Evolutionary conservation across 139 green algal genomes (phyloP), one percentile per base, ranked within the genome.

Genomic region (Pleodorina starrii): DNA sequence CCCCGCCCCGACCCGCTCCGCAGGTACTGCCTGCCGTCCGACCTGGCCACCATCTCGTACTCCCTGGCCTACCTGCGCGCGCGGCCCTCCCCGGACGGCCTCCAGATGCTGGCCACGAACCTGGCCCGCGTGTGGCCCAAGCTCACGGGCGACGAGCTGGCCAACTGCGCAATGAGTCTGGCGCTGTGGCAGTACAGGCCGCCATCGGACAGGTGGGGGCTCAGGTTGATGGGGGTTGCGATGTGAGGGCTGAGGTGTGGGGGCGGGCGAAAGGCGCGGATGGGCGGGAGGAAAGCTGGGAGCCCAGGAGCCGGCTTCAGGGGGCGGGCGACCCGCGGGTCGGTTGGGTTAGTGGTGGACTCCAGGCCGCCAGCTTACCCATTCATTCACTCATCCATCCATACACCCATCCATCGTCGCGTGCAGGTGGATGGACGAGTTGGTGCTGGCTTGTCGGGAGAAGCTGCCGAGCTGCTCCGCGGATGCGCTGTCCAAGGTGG

Each of bases 61-160:
- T 89, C 84, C 25, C 84, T 89, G 36, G 84, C 84, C 69, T 89
- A 89, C 84, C 84, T 89, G 36, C 69, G 48, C n/a, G 84, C 84
- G 29, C 1, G 32, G 12, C 84, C 84, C 46, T 25, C 48, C 25
- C 68, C 84, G 32, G 69, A 89, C 84, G 50, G 12, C 12, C 69
- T 89, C 17, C 25, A 43, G 9, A 35, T 83, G 68, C 50, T 89
- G 36, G 69, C 69, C 36, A 12, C 27, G 25, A 2, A 25, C 11
- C 46, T 89, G 69, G 5, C 48, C 16, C 48, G 50, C 5, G 36
- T 25, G 43, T 89, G 84, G 84, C 19, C 57, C 36, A 38, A 51
- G 12, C 48, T 82, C 5, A 83, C 35, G 10, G 84, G 69, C 50
- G 84, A 89, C 46, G 84, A 89, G 84, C 48, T 89, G 48, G 84